Base-by-base conservation (phyloP, 2,329 filamentous ascomycete species). In the Dactylellina haptotyla region DNA sequence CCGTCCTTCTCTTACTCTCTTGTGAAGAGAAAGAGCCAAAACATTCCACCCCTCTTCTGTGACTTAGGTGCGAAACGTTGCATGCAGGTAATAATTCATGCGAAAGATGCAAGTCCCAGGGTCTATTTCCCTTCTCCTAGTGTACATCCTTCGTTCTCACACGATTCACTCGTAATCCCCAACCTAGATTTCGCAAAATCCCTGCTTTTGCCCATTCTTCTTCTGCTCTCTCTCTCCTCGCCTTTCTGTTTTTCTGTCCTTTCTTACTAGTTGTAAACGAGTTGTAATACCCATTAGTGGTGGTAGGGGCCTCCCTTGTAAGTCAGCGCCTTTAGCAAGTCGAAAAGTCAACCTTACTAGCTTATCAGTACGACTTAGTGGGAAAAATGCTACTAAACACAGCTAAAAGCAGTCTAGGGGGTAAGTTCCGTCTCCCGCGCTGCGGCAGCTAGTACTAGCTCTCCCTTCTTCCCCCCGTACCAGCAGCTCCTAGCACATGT, bases 31-130 rank as follows among this genome's bases (percentile, higher is more conserved):
- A 57, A 26, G 30, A 57, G 18, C 28, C 1, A 57, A 14, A 34
- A 57, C 5, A 39, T 43, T 5, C 18, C 26, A 18, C 37, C 28
- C 34, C 41, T 10, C 14, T 6, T 65, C 20, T 65, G 61, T 57
- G 61, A 65, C 43, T 41, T 39, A 39, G 23, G 64, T 69, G 66
- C 48, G 66, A 71, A 70, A 71, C 58, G 66, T 64, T 71, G 57
- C 58, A 71, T 71, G 66, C 66, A 71, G 58, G 51, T 63, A 64
- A 58, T 64, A 71, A 71, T 71, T 71, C 66, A 71, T 71, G 66
- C 66, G 34, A 58, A 64, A 64, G 66, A 30, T 71, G 66, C 58
- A 64, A 62, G 50, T 71, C 37, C 66, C 37, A 58, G 59, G 58
- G 59, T 71, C 23, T 26, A 50, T 54, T 63, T 37, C 34, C 50